Evolutionary conservation across 2,329 filamentous ascomycete species (phyloP), one percentile per base, ranked within the genome.

Genomic region (Fusarium proliferatum): DNA sequence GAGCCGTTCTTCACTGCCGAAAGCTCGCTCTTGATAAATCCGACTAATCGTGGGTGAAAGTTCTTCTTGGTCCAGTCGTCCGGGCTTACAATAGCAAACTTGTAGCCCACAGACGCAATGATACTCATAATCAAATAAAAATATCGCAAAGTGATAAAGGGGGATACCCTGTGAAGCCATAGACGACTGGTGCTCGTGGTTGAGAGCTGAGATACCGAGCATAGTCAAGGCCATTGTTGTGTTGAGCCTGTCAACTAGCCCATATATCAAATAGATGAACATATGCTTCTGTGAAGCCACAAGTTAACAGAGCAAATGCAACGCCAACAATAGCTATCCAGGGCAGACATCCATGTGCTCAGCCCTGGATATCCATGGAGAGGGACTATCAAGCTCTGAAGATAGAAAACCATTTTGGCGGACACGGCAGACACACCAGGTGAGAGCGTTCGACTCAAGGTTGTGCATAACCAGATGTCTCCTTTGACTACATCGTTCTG

Each of bases 391-490:
- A 45, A 30, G 49, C 33, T 42, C 36, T 34, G n/a, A 12, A 17
- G 43, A 16, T 16, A 16, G 34, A 30, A 42, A 23, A 12, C 26
- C 23, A 39, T 53, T 11, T 19, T 28, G 28, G 56, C 21, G 42
- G 58, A 41, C 23, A 30, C 34, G 38, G 17, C 16, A 66, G 39
- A 41, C 39, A 60, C 26, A 34, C 28, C 15, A 64, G 71, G 59
- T 74, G 56, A 72, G 71, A 57, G 61, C 46, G 30, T 34, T 58
- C 43, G 34, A 56, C 42, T 55, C 45, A 39, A 57, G 26, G 39
- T 17, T 58, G 30, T 21, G 28, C 48, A 52, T 30, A 36, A n/a
- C 41, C 51, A 43, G 23, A 64, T 49, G 23, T 19, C 45, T 61
- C 55, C 26, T 34, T 15, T 36, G 30, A 28, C 23, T 46, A n/a